Conservation (phyloP, 2,329 filamentous ascomycete genomes). For the Fonsecaea multimorphosa region DNA sequence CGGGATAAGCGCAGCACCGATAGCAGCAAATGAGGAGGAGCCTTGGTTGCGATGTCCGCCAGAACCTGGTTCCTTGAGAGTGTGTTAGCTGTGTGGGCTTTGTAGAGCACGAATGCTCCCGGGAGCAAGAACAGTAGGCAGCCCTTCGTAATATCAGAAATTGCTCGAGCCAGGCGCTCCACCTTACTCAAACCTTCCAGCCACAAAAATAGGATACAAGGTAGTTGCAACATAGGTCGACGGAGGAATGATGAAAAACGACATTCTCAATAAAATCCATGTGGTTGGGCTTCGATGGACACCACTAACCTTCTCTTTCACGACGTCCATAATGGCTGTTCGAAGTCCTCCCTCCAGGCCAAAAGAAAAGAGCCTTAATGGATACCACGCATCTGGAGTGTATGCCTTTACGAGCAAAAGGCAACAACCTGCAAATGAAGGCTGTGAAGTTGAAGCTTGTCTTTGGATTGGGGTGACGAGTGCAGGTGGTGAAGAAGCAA, state of each 20-base stretch:
- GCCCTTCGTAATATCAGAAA: not conserved
- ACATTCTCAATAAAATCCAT: not conserved
- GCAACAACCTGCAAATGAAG: not conserved
- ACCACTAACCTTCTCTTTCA: constrained; percentile 28
- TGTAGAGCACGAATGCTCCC: not conserved
- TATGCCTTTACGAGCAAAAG: not conserved
- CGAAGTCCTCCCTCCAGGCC: not conserved
- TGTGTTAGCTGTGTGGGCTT: constrained; percentile 11
- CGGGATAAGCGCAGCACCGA: constrained; percentile 58
- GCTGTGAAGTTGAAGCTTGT: not conserved
- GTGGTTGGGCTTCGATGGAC: not conserved
- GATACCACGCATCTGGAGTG: not conserved
- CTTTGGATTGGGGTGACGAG: not conserved
- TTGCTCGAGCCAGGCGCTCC: not conserved
- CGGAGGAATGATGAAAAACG: not conserved
- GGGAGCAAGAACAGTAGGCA: not conserved
- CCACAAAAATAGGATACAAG: not conserved
- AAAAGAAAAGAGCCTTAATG: not conserved
- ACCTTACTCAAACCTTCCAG: not conserved
- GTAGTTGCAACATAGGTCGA: not conserved
- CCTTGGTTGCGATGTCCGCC: constrained; percentile 36
- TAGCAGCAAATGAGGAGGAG: constrained; percentile 57
- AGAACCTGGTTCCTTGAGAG: constrained; percentile 26
- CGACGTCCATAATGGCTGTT: constrained; percentile 23
- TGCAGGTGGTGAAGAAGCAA: not conserved